These are phyloP conservation scores for Penicillium brevicompactum DNA, from an alignment of 2,329 filamentous ascomycete genomes.

Conservation along the genomic window DNA sequence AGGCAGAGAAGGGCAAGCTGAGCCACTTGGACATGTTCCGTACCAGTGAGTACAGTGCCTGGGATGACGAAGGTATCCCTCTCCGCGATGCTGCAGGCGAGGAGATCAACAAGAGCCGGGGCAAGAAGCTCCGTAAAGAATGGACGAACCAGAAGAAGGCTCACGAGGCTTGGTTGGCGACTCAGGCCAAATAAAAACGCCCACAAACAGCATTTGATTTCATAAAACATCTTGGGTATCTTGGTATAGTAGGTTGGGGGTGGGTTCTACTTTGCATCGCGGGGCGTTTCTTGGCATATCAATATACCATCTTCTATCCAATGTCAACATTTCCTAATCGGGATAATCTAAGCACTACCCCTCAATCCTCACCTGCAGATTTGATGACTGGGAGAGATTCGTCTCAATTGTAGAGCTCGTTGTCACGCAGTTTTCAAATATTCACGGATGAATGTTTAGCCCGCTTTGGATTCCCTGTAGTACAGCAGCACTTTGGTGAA, in stretches of 20 bases:
- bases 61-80: slow-evolving; percentile 82
- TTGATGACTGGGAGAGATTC: too few relatives aligned
- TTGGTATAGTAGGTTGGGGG: neutral
- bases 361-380: neutral
- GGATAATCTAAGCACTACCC: neutral
- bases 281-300: slow-evolving; percentile 21
- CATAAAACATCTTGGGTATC: slow-evolving; percentile 1
- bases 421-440: too few relatives aligned
- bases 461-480: too few relatives aligned
- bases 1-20: slow-evolving; percentile 59
- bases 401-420: too few relatives aligned
- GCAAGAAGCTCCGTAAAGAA: slow-evolving; percentile 83
- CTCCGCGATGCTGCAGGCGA: slow-evolving; percentile 74
- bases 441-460: too few relatives aligned
- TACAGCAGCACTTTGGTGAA: too few relatives aligned
- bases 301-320: slow-evolving; percentile 7
- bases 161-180: slow-evolving; percentile 28
- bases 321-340: slow-evolving; percentile 3
- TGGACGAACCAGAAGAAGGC: slow-evolving; percentile 87
- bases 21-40: slow-evolving; percentile 61
- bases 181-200: slow-evolving; percentile 22
- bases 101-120: slow-evolving; percentile 76
- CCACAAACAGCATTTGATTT: slow-evolving; percentile 6
- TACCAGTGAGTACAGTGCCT: slow-evolving; percentile 67
- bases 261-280: slow-evolving; percentile 18